Base-by-base conservation (phyloP, 2,329 filamentous ascomycete genomes). In the Cadophora sp. region DNA sequence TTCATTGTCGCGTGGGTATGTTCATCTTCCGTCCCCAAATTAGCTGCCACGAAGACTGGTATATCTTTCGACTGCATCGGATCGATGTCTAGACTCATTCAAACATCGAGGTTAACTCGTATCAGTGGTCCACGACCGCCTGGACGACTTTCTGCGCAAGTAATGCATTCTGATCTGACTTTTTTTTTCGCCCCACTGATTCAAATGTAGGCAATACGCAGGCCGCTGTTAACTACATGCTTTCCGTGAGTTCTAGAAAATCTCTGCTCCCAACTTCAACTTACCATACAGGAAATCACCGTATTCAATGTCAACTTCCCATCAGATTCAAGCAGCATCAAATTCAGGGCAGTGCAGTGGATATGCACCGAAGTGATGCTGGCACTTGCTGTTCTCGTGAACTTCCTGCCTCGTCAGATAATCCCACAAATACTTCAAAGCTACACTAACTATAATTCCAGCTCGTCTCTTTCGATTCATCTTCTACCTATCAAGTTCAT, bases 341-440 rank as follows among this genome's bases (percentile, higher is more conserved):
- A 85, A 69, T 89, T 89, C 72, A 83, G 87, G 19, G 85, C 86
- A 4, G 84, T 89, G 0, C 86, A 89, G 75, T 89, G 86, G 87
- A 86, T 87, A 31, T 83, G 84, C 64, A 84, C 86, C 1, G 85
- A 86, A 71, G 68, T 85, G 0, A 73, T 87, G 62, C 79, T 87
- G 1, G 83, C 82, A 2, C 67, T 85, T n/a, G 83, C 84, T 19
- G 81, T 81, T 1, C 73, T 85, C 1, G 76, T 84, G 69, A 86
- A 86, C 70, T 82, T 85, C 22, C 69, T 86, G 40, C 83, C 84
- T 40, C 84, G 83, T 85, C 77, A 70, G 82, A 76, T n/a, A 8
- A 77, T 34, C 76, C 77, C 24, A 19, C 14, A 8, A 22, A 50
- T 27, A n/a, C 62, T 55, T 24, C 34, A 5, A 53, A n/a, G 6